A percentile compares a stretch with the other conserved stretches of the same genome.
Evolutionary conservation across 75 land plant genomes (phyloP).

Genomic region (Cunninghamia lanceolata): DNA sequence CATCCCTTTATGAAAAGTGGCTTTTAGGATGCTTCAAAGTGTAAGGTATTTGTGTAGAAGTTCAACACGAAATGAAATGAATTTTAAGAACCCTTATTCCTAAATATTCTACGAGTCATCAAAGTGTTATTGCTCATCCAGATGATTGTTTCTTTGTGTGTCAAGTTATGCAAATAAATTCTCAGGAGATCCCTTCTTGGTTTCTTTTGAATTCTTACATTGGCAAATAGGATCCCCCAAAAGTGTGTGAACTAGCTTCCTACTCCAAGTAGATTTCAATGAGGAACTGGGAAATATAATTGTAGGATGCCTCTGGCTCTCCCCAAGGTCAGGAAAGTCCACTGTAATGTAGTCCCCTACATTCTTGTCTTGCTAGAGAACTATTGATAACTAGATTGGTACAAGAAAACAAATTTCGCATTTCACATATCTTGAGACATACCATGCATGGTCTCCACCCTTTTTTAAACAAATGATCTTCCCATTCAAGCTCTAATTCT

Average conservation of each 20-base stretch:
- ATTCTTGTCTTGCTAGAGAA: slow-evolving; percentile 85
- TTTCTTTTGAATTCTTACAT: slow-evolving; percentile 2
- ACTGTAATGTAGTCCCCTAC: slow-evolving; percentile 90
- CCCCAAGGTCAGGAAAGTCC: slow-evolving; percentile 82
- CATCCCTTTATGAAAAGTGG: no score
- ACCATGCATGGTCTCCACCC: slow-evolving; percentile 95
- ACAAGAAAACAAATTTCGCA: slow-evolving; percentile 92
- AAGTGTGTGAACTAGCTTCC: slow-evolving; percentile 54
- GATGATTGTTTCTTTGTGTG: no score
- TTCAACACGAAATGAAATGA: no score
- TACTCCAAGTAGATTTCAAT: slow-evolving; percentile 64
- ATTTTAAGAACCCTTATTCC: no score
- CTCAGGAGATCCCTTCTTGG: not conserved
- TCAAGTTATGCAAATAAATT: no score
- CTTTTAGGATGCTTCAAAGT: no score
- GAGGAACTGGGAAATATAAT: slow-evolving; percentile 72
- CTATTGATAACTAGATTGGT: slow-evolving; percentile 84
- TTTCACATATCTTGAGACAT: slow-evolving; percentile 79
- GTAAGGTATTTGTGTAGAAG: no score
- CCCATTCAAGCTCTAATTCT: slow-evolving; percentile 80
- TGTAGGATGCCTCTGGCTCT: slow-evolving; percentile 92
- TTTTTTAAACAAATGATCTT: slow-evolving; percentile 57
- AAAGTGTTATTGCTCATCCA: no score
- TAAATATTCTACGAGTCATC: no score
- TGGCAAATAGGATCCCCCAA: slow-evolving; percentile 1